These are phyloP conservation scores for Xylaria longipes DNA, from an alignment of 495 filamentous ascomycete species.

Conservation along the genomic window DNA sequence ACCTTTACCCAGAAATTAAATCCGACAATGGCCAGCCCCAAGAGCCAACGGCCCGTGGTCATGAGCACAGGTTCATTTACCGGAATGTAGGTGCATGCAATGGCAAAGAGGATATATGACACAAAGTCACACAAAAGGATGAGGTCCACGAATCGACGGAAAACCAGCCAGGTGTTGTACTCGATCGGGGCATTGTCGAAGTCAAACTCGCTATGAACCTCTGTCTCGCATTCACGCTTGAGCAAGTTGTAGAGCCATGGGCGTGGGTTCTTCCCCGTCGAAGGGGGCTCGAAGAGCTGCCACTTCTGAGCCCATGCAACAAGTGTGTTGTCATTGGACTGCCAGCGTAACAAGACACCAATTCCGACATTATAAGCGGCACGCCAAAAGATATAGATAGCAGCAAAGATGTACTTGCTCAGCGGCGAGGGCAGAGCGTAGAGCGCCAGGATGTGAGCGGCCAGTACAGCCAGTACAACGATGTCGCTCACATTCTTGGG, in stretches of 20 bases:
- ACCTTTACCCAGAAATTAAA: constrained; percentile 99
- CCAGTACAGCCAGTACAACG: constrained; percentile 81
- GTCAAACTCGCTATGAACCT: constrained; percentile 91
- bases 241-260: constrained; percentile 81
- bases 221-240: constrained; percentile 88
- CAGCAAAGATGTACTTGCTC: constrained; percentile 76
- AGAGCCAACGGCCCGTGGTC: constrained; percentile 77
- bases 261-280: constrained; percentile 77
- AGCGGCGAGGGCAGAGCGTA: constrained; percentile 71
- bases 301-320: constrained; percentile 87
- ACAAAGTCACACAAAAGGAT: constrained; percentile 99
- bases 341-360: constrained; percentile 83
- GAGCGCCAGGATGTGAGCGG: constrained; percentile 71
- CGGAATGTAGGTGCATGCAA: constrained; percentile 82
- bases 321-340: constrained; percentile 86
- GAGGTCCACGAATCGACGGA: constrained; percentile 90
- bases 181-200: constrained; percentile 93
- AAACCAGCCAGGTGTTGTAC: constrained; percentile 99
- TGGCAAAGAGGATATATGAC: constrained; percentile 93
- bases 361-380: constrained; percentile 92
- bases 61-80: constrained; percentile 70
- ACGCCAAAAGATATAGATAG: constrained; percentile 90
- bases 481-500: constrained; percentile 93
- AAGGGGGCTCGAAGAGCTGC: constrained; percentile 84
- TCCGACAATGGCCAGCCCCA: constrained; percentile 78